These are phyloP conservation scores for Boletales sp. DNA, from an alignment of 768 basidiomycete genomes.

Conservation along the genomic window DNA sequence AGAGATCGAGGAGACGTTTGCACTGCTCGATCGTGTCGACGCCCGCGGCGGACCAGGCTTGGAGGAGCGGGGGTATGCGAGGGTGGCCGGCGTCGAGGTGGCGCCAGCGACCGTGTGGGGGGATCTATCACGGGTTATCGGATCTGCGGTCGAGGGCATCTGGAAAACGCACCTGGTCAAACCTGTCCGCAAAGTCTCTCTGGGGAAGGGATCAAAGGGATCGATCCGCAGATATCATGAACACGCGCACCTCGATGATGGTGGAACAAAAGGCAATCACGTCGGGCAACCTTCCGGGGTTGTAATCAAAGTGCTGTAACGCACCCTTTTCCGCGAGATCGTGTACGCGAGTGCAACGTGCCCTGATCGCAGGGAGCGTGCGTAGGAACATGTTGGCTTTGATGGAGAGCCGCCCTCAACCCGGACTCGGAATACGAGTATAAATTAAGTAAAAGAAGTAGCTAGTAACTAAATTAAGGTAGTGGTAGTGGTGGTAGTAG, in stretches of 20 bases:
- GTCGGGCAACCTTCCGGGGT: constrained; percentile 66
- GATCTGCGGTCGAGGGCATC: background rate
- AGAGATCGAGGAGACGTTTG: constrained; percentile 82
- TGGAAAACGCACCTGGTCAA: constrained; percentile 47
- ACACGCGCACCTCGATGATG: constrained; percentile 66
- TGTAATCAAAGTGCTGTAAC: constrained; percentile 83
- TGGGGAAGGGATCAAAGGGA: constrained; percentile 20
- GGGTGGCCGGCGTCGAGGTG: constrained; percentile 72
- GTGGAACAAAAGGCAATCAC: constrained; percentile 71
- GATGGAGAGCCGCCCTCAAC: too few species aligned
- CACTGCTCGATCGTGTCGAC: constrained; percentile 56
- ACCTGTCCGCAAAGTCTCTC: constrained; percentile 79
- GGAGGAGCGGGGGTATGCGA: constrained; percentile 60
- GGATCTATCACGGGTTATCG: constrained; percentile 48
- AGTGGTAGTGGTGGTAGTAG: too few species aligned
- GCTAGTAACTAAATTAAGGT: too few species aligned
- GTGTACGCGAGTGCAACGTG: constrained; percentile 76
- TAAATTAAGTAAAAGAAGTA: too few species aligned
- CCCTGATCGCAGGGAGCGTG: constrained; percentile 85
- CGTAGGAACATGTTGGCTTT: constrained; percentile 56
- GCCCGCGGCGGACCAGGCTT: constrained; percentile 46
- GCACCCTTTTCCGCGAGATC: constrained; percentile 70
- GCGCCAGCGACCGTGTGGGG: constrained; percentile 86
- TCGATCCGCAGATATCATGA: background rate
- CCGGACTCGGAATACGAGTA: too few species aligned